Conservation (phyloP, 2,329 filamentous ascomycete genomes). For the Cladosporium austrohemisphaericum region DNA sequence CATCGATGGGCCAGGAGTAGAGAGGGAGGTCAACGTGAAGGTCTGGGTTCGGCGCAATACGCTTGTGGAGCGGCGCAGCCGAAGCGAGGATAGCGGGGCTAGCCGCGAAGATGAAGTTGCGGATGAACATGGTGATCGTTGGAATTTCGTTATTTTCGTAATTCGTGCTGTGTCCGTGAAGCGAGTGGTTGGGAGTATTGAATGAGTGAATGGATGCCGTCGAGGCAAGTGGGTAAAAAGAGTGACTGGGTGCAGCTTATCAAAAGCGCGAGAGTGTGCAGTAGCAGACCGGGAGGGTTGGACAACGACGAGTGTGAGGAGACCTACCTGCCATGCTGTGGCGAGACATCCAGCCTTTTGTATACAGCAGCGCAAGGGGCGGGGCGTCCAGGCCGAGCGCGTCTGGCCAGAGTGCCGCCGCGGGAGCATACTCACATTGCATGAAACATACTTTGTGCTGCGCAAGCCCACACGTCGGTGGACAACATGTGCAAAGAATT, state of each 20-base stretch:
- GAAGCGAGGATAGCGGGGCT: constrained; percentile 1
- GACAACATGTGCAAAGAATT: background rate
- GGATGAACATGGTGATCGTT: background rate
- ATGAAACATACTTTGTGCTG: constrained; percentile 5
- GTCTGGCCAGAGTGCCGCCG: constrained; percentile 7
- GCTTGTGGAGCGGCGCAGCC: constrained; percentile 10
- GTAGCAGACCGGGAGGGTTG: background rate
- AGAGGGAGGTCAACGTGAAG: constrained; percentile 24
- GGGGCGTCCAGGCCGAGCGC: background rate
- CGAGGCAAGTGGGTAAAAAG: constrained; percentile 5
- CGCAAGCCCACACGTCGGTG: background rate
- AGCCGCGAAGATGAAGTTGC: constrained; percentile 4
- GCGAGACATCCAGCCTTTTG: constrained; percentile 12
- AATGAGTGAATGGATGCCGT: constrained; percentile 13
- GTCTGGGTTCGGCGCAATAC: constrained; percentile 14
- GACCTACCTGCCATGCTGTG: background rate
- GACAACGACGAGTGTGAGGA: background rate
- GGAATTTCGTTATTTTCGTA: background rate
- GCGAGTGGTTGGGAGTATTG: background rate
- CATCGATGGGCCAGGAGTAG: constrained; percentile 29
- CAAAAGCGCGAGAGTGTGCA: constrained; percentile 9
- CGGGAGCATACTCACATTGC: background rate
- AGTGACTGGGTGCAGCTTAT: constrained; percentile 14
- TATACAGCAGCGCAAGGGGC: constrained; percentile 8
- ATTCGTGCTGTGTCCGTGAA: background rate